Conservation (phyloP, 768 basidiomycete species). For the Glaciozyma antarctica region DNA sequence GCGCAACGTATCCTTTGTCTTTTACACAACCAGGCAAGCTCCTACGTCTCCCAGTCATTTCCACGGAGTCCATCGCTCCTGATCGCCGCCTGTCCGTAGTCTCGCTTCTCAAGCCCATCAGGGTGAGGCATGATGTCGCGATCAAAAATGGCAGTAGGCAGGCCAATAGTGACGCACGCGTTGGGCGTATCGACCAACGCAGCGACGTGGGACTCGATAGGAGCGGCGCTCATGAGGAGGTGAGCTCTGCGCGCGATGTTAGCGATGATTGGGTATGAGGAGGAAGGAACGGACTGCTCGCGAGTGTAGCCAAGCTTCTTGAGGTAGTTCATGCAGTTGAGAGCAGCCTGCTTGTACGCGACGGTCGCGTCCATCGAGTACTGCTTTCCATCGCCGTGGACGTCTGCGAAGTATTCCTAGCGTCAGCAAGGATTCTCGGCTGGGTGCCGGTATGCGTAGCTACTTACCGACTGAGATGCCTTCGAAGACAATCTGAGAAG, state of each 20-base stretch:
- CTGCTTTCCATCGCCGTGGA: constrained; percentile 56
- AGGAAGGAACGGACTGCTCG: constrained; percentile 46
- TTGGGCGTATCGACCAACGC: constrained; percentile 50
- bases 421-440: no score
- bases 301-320: constrained; percentile 62
- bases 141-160: constrained; percentile 70
- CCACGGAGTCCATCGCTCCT: constrained; percentile 51
- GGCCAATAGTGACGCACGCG: constrained; percentile 62
- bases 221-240: constrained; percentile 59
- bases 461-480: constrained; percentile 53
- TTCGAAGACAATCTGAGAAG: constrained; percentile 65
- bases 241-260: constrained; percentile 43
- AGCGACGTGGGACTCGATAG: constrained; percentile 61
- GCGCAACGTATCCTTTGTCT: no score
- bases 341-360: constrained; percentile 69
- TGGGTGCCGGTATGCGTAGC: neutral
- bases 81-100: constrained; percentile 59
- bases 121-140: constrained; percentile 56
- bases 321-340: constrained; percentile 59
- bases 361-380: constrained; percentile 67
- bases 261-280: neutral
- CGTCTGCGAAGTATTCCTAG: neutral
- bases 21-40: no score
- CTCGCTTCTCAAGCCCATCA: constrained; percentile 52
- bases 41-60: no score